phyloP scores from a whole-genome alignment of 768 basidiomycete genomes.

The Leccinum sublutescens region DNA sequence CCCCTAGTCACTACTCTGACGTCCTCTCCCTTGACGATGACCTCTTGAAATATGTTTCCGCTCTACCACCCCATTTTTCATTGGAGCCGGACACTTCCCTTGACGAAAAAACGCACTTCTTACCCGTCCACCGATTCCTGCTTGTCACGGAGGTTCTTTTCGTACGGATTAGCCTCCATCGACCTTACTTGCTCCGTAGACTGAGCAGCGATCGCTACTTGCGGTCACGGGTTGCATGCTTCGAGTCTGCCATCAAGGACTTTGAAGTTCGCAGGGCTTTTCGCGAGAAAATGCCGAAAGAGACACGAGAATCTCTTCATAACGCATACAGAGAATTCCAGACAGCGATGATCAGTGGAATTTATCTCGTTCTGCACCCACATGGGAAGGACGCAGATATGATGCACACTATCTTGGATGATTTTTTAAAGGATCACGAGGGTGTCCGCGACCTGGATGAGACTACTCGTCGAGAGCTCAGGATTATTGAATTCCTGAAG shows the following conservation, averaged over 20 bases:
- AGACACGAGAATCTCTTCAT: conserved; percentile 67
- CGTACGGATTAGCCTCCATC: conserved; percentile 78
- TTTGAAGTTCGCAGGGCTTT: conserved; percentile 76
- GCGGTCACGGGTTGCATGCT: conserved; percentile 82
- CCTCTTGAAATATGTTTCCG: conserved; percentile 68
- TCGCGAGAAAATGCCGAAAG: conserved; percentile 56
- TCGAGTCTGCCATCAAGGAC: conserved; percentile 87
- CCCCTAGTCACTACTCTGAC: conserved; percentile 78
- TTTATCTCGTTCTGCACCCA: conserved; percentile 80
- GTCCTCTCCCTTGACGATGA: conserved; percentile 82
- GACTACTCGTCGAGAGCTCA: conserved; percentile 78
- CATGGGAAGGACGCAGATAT: conserved; percentile 61
- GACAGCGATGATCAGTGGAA: conserved; percentile 85
- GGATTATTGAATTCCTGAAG: conserved; percentile 81
- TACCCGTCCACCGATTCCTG: conserved; percentile 85
- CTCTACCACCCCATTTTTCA: conserved; percentile 77
- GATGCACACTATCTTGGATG: conserved; percentile 80
- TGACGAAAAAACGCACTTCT: conserved; percentile 60
- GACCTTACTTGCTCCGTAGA: conserved; percentile 80
- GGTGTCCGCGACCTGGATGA: conserved; percentile 67
- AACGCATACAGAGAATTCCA: conserved; percentile 88
- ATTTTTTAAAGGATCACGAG: conserved; percentile 62
- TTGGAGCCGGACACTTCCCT: conserved; percentile 74
- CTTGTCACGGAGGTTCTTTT: conserved; percentile 88
- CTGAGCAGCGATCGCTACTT: conserved; percentile 78